Conservation (phyloP, 2,329 filamentous ascomycete species). For the Arachnomyces sp. region DNA sequence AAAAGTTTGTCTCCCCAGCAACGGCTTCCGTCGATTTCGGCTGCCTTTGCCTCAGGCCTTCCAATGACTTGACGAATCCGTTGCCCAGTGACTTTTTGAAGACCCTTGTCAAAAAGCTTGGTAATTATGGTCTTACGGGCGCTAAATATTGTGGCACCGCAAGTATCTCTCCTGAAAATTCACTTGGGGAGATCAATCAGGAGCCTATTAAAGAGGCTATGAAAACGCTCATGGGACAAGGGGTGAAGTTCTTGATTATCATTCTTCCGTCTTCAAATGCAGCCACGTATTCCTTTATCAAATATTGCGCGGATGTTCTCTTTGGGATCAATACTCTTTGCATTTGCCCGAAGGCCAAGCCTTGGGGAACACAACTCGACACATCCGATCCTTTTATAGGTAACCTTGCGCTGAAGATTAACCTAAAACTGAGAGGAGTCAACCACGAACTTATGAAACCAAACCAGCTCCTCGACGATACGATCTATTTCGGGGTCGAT, state of each 20-base stretch:
- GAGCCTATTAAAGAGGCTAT: conserved; percentile 1
- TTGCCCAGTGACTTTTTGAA: too few species aligned
- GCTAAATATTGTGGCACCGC: too few species aligned
- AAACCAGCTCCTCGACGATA: conserved; percentile 12
- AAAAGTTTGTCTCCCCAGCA: conserved; percentile 1
- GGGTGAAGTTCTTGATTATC: conserved; percentile 10
- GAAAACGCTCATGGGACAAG: not conserved
- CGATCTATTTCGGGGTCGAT: conserved; percentile 38
- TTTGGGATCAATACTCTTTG: conserved; percentile 14
- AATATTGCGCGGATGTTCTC: conserved; percentile 13
- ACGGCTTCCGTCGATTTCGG: too few species aligned
- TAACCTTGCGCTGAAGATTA: conserved; percentile 17
- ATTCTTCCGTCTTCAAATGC: conserved; percentile 11
- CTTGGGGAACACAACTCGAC: not conserved
- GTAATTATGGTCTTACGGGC: too few species aligned
- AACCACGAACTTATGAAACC: conserved; percentile 14
- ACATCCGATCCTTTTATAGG: conserved; percentile 5
- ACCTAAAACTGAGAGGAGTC: conserved; percentile 15
- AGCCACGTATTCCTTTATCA: conserved; percentile 14
- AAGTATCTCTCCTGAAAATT: not conserved
- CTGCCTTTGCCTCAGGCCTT: not conserved
- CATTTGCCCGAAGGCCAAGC: conserved; percentile 9
- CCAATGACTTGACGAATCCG: too few species aligned
- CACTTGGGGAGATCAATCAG: not conserved
- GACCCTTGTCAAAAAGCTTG: too few species aligned